phyloP scores from a whole-genome alignment of 2,329 filamentous ascomycete species.

The Aureobasidium zeae region DNA sequence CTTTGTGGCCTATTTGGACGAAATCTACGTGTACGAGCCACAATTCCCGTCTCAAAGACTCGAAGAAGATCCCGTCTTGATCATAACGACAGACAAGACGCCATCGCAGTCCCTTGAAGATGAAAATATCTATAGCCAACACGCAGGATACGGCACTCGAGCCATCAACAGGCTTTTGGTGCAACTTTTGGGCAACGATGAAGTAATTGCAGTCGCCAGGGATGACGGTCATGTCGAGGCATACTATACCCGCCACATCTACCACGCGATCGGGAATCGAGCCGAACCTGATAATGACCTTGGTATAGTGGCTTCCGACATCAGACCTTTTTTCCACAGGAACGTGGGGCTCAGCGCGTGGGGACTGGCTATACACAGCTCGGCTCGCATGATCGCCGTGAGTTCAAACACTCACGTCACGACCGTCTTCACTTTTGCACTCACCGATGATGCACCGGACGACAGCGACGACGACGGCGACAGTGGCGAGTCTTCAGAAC shows the following conservation, averaged over 20 bases:
- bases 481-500: background rate
- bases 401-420: conserved; percentile 62
- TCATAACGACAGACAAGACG: conserved; percentile 33
- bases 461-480: conserved; percentile 6
- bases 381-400: conserved; percentile 77
- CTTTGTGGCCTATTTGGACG: conserved; percentile 36
- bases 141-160: conserved; percentile 18
- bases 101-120: background rate
- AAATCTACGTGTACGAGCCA: conserved; percentile 37
- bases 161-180: conserved; percentile 38
- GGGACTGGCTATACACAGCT: conserved; percentile 74
- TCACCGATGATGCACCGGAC: conserved; percentile 31
- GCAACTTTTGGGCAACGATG: conserved; percentile 37
- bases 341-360: conserved; percentile 75
- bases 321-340: conserved; percentile 57
- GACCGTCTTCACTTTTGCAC: conserved; percentile 50
- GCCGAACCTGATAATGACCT: conserved; percentile 25
- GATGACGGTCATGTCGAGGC: conserved; percentile 48
- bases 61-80: conserved; percentile 28
- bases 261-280: conserved; percentile 27
- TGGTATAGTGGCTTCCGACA: conserved; percentile 33
- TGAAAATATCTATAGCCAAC: background rate
- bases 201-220: conserved; percentile 44
- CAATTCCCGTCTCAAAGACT: conserved; percentile 35
- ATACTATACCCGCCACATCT: conserved; percentile 31